Conservation (phyloP, 805 yeast species). For the Candida saitoana region DNA sequence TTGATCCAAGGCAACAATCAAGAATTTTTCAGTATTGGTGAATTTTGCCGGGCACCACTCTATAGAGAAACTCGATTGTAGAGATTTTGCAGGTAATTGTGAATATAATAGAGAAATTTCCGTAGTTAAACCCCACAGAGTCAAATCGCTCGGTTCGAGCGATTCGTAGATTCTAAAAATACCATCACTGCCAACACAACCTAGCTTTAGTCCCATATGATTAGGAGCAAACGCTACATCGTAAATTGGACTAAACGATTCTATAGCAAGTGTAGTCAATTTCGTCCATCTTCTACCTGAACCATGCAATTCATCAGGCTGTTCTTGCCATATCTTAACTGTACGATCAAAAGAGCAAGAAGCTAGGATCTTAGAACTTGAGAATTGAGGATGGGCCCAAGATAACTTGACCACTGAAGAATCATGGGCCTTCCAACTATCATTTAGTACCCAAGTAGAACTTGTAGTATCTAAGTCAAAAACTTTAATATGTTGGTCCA, state of each 20-base stretch:
- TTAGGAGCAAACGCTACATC: constrained; percentile 88
- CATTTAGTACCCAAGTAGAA: constrained; percentile 78
- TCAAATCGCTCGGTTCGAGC: constrained; percentile 81
- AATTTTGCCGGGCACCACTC: constrained; percentile 91
- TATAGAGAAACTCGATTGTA: constrained; percentile 80
- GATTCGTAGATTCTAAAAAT: constrained; percentile 81
- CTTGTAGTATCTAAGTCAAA: constrained; percentile 68
- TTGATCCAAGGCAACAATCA: constrained; percentile 81
- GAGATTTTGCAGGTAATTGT: constrained; percentile 68
- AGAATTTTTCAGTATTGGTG: constrained; percentile 66
- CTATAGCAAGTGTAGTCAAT: constrained; percentile 68
- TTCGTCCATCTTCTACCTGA: constrained; percentile 83
- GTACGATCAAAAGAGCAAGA: constrained; percentile 89
- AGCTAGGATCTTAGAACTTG: constrained; percentile 71
- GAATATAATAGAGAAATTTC: constrained; percentile 64
- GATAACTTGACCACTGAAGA: constrained; percentile 74
- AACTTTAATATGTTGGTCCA: constrained; percentile 90
- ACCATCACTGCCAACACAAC: constrained; percentile 88
- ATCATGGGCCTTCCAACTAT: constrained; percentile 95
- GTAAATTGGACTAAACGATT: constrained; percentile 83
- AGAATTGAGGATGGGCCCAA: constrained; percentile 93
- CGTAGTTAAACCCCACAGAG: constrained; percentile 73
- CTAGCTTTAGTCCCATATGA: constrained; percentile 75
- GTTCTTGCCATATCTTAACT: constrained; percentile 87
- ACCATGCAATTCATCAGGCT: constrained; percentile 66